phyloP scores from a whole-genome alignment of 2,329 filamentous ascomycete genomes.

The Cryphonectria japonica region DNA sequence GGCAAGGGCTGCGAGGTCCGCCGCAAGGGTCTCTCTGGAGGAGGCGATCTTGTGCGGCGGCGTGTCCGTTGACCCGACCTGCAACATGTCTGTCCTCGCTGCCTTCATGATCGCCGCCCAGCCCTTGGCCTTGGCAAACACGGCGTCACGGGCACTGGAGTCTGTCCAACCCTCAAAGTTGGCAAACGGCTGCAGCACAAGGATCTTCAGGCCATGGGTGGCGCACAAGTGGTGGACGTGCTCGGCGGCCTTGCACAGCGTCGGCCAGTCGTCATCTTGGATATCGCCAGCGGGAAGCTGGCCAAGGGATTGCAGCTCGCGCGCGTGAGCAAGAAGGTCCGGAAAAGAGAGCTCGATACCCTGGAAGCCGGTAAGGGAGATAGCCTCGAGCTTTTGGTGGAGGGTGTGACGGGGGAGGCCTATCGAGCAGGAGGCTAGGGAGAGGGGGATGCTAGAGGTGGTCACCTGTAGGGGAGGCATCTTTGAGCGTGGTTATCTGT shows the following conservation, averaged over 20 bases:
- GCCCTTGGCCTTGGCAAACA: constrained; percentile 63
- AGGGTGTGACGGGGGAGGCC: constrained; percentile 50
- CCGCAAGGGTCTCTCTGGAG: constrained; percentile 55
- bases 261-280: constrained; percentile 60
- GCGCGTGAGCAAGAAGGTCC: constrained; percentile 68
- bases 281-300: constrained; percentile 45
- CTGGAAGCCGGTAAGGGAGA: constrained; percentile 67
- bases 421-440: constrained; percentile 61
- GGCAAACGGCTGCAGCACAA: constrained; percentile 76
- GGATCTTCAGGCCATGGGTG: constrained; percentile 59
- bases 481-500: neutral
- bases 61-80: constrained; percentile 66
- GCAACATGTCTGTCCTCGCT: constrained; percentile 70
- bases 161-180: constrained; percentile 78
- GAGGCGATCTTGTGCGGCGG: constrained; percentile 54
- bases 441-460: constrained; percentile 45
- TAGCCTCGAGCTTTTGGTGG: constrained; percentile 62
- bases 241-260: constrained; percentile 57
- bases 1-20: constrained; percentile 66
- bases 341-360: constrained; percentile 77
- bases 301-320: constrained; percentile 43
- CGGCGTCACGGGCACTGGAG: constrained; percentile 61
- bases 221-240: constrained; percentile 60
- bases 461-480: constrained; percentile 15
- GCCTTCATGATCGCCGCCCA: constrained; percentile 76